Conservation (phyloP, 1,139 yeast genomes). For the Sugiyamaella xylanicola region DNA sequence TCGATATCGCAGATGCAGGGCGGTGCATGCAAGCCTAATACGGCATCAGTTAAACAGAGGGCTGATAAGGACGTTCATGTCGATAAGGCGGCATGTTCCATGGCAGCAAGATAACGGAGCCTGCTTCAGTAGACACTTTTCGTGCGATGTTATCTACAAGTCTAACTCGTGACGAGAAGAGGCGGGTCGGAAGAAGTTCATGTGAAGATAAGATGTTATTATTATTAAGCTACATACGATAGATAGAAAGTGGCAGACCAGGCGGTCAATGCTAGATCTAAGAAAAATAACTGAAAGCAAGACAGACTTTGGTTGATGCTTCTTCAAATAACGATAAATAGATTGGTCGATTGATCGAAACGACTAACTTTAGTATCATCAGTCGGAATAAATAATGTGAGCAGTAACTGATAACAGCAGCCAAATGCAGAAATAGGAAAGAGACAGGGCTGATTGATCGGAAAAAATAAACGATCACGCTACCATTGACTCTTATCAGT, state of each 20-base stretch:
- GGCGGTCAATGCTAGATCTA: neutral
- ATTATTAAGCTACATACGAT: neutral
- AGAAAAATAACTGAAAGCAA: neutral
- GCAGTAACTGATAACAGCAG: neutral
- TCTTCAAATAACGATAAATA: neutral
- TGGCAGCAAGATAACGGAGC: no score
- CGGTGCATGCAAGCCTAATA: neutral
- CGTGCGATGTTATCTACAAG: no score
- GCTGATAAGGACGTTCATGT: neutral
- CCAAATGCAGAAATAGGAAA: neutral
- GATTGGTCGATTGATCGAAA: neutral
- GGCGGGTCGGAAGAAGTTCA: neutral
- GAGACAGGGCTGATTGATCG: neutral
- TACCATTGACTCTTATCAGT: neutral
- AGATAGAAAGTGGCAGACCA: neutral
- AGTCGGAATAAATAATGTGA: constrained; percentile 1
- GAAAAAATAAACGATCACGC: neutral
- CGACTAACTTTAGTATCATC: neutral
- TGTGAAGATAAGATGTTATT: neutral
- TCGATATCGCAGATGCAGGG: neutral
- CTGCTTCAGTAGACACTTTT: no score
- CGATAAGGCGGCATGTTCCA: neutral
- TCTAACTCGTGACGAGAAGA: no score
- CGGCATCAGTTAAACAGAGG: neutral
- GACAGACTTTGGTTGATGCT: neutral